Conservation (phyloP, 441 rosid genomes). For the Cnidoscolus chayamansa region DNA sequence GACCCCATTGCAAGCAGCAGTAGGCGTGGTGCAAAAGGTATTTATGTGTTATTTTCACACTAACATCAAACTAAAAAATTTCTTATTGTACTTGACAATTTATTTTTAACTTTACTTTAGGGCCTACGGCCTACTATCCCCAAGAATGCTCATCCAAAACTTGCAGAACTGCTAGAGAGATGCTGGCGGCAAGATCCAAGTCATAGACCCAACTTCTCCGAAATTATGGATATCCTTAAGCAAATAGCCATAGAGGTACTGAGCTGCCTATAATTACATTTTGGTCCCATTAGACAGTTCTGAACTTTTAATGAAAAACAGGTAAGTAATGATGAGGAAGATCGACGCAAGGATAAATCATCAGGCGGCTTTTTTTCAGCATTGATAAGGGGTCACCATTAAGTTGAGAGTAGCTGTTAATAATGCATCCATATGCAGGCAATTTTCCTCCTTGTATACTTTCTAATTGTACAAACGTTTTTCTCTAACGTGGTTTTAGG, state of each 20-base stretch:
- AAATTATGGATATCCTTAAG: constrained; percentile 61
- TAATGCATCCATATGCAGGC: constrained; percentile 25
- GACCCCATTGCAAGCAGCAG: constrained; percentile 95
- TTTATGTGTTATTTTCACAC: constrained; percentile 1
- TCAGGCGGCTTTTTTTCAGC: constrained; percentile 46
- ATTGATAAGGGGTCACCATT: constrained; percentile 49
- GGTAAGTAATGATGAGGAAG: constrained; percentile 55
- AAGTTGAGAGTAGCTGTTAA: constrained; percentile 29
- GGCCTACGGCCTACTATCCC: constrained; percentile 86
- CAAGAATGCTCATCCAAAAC: constrained; percentile 62
- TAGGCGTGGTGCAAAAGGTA: constrained; percentile 95
- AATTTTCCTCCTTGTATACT: constrained; percentile 20
- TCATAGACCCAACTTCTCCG: constrained; percentile 74
- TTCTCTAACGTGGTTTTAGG: constrained; percentile 11
- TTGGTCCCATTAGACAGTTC: constrained; percentile 8
- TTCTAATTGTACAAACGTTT: constrained; percentile 35
- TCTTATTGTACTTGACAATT: constrained; percentile 6
- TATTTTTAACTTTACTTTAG: constrained; percentile 28
- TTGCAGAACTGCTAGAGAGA: constrained; percentile 71
- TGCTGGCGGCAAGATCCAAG: constrained; percentile 87
- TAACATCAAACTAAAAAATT: constrained; percentile 7
- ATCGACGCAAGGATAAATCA: constrained; percentile 44
- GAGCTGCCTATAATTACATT: constrained; percentile 3
- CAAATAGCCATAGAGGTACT: constrained; percentile 67
- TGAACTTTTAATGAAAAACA: constrained; percentile 26